Evolutionary conservation across 768 basidiomycete genomes (phyloP).

Genomic region (Tylopilus subfusipes): DNA sequence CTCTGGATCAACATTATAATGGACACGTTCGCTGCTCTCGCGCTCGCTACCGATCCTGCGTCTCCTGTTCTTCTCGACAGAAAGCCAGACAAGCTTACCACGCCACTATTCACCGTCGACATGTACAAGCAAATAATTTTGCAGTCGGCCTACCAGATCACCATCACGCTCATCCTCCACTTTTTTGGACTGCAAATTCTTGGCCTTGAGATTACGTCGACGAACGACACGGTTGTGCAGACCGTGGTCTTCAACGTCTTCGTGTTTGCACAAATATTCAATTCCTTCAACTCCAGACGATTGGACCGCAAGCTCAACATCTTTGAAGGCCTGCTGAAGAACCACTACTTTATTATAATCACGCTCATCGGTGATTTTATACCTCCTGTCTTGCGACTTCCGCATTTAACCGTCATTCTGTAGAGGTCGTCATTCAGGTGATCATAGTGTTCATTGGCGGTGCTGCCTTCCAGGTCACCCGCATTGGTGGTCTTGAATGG

Average conservation of each 20-base stretch:
- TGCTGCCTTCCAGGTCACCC: slow-evolving; percentile 85
- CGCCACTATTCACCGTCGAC: slow-evolving; percentile 84
- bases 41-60: slow-evolving; percentile 95
- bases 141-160: slow-evolving; percentile 85
- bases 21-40: slow-evolving; percentile 98
- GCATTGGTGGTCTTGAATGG: slow-evolving; percentile 83
- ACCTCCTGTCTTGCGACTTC: not conserved
- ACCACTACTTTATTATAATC: slow-evolving; percentile 82
- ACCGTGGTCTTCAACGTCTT: slow-evolving; percentile 98
- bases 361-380: slow-evolving; percentile 71
- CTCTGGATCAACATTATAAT: slow-evolving; percentile 99
- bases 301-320: slow-evolving; percentile 86
- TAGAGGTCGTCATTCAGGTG: slow-evolving; percentile 85
- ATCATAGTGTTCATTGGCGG: slow-evolving; percentile 90
- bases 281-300: slow-evolving; percentile 87
- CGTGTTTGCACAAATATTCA: slow-evolving; percentile 97
- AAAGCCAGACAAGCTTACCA: slow-evolving; percentile 85
- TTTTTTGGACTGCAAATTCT: slow-evolving; percentile 78
- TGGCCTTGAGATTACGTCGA: slow-evolving; percentile 39
- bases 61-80: slow-evolving; percentile 75
- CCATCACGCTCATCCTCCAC: slow-evolving; percentile 83
- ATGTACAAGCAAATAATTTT: slow-evolving; percentile 97
- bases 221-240: slow-evolving; percentile 50
- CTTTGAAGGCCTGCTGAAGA: slow-evolving; percentile 75
- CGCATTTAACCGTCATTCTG: slow-evolving; percentile 3